Conservation (phyloP, 306 rosid genomes). For the Coriaria nepalensis region DNA sequence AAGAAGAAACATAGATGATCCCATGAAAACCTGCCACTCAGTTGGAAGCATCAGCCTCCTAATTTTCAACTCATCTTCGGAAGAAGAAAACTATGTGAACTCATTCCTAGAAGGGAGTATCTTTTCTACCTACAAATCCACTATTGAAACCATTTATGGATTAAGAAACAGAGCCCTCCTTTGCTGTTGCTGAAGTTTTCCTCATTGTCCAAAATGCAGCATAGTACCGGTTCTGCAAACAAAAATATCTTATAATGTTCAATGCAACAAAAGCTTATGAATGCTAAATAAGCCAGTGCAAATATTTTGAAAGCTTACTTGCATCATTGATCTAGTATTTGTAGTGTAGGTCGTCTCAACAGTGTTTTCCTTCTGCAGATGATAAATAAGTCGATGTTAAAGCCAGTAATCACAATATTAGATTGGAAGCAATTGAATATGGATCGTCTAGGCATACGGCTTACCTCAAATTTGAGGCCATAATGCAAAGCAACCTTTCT, state of each 20-base stretch:
- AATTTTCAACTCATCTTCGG: too few relatives aligned
- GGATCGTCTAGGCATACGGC: slow-evolving; percentile 28
- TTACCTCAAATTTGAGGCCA: slow-evolving; percentile 82
- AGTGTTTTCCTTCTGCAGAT: slow-evolving; percentile 63
- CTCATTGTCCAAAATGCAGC: slow-evolving; percentile 93
- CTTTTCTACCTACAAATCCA: too few relatives aligned
- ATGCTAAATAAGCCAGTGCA: too few relatives aligned
- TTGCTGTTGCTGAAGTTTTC: slow-evolving; percentile 28
- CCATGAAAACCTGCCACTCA: too few relatives aligned
- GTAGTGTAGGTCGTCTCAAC: slow-evolving; percentile 78
- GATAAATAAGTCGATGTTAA: slow-evolving; percentile 15
- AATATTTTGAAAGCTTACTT: slow-evolving; percentile 37
- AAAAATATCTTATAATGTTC: slow-evolving; percentile 8
- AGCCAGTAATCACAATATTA: not conserved
- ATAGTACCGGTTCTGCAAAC: slow-evolving; percentile 68
- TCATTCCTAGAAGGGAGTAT: too few relatives aligned
- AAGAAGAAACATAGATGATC: too few relatives aligned
- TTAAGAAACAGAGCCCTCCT: slow-evolving; percentile 7
- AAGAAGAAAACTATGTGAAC: too few relatives aligned
- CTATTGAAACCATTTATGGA: not conserved
- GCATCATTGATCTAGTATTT: slow-evolving; percentile 91
- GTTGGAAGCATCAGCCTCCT: too few relatives aligned
- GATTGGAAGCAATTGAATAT: not conserved
- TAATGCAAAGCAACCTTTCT: slow-evolving; percentile 60
- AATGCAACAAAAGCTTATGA: slow-evolving; percentile 3